Conservation (phyloP, 768 basidiomycete species). For the Trametes cingulata region DNA sequence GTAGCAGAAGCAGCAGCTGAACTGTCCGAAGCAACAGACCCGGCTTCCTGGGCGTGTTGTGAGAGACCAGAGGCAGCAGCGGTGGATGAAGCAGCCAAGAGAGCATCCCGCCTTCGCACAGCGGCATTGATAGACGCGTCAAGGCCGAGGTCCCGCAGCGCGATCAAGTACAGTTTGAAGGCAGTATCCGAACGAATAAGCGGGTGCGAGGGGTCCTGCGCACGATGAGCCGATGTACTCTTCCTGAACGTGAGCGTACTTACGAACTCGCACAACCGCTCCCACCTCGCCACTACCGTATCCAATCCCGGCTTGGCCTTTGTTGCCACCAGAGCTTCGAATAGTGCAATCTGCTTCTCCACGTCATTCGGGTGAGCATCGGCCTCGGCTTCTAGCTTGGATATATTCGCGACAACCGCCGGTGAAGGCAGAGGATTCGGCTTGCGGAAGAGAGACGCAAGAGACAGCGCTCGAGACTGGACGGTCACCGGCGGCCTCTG, state of each 20-base stretch:
- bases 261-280: constrained; percentile 81
- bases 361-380: constrained; percentile 73
- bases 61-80: constrained; percentile 16
- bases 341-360: constrained; percentile 67
- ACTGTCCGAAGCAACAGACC: constrained; percentile 22
- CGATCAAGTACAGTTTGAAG: constrained; percentile 75
- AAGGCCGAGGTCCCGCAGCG: constrained; percentile 60
- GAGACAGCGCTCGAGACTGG: constrained; percentile 26
- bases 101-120: constrained; percentile 65
- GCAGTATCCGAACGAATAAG: constrained; percentile 69
- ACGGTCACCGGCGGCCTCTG: neutral
- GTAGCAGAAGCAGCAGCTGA: constrained; percentile 21
- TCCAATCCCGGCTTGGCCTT: constrained; percentile 70
- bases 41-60: neutral
- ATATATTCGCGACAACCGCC: constrained; percentile 64
- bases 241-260: neutral
- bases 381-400: constrained; percentile 75
- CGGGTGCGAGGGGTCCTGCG: constrained; percentile 67
- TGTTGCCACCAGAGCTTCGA: constrained; percentile 64
- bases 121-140: constrained; percentile 60
- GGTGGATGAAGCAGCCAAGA: constrained; percentile 43
- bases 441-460: constrained; percentile 40
- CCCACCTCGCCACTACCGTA: constrained; percentile 77
- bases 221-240: constrained; percentile 2
- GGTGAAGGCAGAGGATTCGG: constrained; percentile 55